A percentile compares a stretch with the other conserved stretches of the same genome.
phyloP scores from a whole-genome alignment of 192 early-diverging fungal genomes.

The Backusella circina region DNA sequence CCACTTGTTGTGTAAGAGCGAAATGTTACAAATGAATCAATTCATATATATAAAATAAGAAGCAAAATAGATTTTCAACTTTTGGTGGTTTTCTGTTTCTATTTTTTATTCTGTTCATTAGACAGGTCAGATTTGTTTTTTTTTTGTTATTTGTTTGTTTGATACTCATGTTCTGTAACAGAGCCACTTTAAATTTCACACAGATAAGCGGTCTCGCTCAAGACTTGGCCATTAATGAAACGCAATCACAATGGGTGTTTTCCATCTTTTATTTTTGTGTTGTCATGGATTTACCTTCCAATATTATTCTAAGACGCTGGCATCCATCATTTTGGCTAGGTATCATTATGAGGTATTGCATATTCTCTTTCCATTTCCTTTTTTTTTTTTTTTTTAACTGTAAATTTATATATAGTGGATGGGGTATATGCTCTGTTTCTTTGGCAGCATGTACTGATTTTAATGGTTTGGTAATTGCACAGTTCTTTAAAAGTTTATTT shows the following conservation, averaged over 20 bases:
- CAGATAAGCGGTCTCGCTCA: not conserved
- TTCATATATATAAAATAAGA: not conserved
- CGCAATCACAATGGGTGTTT: constrained; percentile 31
- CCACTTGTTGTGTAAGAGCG: constrained; percentile 2
- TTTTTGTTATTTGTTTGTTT: not conserved
- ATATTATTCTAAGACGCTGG: constrained; percentile 50
- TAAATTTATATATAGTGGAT: constrained; percentile 21
- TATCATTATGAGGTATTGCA: not conserved
- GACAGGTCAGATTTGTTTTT: not conserved
- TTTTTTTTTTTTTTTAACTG: not conserved
- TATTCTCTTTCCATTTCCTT: not conserved
- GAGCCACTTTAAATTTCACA: not conserved
- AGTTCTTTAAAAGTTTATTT: constrained; percentile 47
- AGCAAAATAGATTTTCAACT: not conserved
- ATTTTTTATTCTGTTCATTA: not conserved
- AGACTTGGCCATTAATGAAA: not conserved
- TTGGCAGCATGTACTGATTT: constrained; percentile 40
- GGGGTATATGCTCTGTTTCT: constrained; percentile 39
- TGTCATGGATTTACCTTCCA: constrained; percentile 61
- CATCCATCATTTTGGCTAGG: constrained; percentile 2
- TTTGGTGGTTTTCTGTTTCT: not conserved
- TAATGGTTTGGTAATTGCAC: constrained; percentile 31
- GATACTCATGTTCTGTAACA: not conserved
- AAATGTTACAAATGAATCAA: not conserved
- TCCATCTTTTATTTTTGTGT: constrained; percentile 57